A percentile compares a stretch with the other conserved stretches of the same genome.
phyloP scores from a whole-genome alignment of 2,329 filamentous ascomycete genomes.

The Diplodia mutila region DNA sequence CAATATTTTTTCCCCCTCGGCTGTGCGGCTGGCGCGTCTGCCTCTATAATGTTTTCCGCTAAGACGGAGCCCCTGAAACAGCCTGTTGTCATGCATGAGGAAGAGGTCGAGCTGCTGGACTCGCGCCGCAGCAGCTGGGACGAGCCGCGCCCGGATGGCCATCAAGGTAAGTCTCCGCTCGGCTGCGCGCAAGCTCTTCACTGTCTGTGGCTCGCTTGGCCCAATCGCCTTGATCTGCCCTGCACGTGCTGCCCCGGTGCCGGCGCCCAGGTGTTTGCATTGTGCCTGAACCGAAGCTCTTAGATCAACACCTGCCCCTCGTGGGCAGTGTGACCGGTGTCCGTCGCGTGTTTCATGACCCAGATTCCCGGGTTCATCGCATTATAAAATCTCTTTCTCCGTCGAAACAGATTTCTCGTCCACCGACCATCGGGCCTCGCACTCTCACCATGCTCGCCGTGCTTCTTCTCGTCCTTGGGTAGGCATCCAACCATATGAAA shows the following conservation, averaged over 20 bases:
- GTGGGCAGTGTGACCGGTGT: neutral
- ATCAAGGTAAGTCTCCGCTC: slow-evolving; percentile 1
- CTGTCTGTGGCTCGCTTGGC: neutral
- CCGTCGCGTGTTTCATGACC: neutral
- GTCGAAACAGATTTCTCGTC: neutral
- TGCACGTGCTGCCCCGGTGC: slow-evolving; percentile 9
- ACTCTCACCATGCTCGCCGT: slow-evolving; percentile 16
- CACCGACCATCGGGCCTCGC: neutral
- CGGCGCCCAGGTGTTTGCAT: neutral
- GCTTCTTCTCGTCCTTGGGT: slow-evolving; percentile 15
- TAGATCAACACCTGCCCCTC: slow-evolving; percentile 14
- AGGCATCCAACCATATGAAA: neutral
- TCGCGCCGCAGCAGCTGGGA: neutral
- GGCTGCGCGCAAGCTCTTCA: neutral
- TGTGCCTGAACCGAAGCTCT: slow-evolving; percentile 6
- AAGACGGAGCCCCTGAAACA: slow-evolving; percentile 2
- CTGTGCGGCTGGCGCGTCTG: neutral
- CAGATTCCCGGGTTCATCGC: neutral
- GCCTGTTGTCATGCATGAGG: neutral
- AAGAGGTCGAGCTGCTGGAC: slow-evolving; percentile 9
- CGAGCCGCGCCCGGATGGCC: neutral
- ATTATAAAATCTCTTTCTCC: neutral
- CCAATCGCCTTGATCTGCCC: neutral
- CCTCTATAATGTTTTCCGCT: neutral
- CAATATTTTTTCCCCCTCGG: neutral